Conservation (phyloP, 2,329 filamentous ascomycete species). For the Xylaria sp. region DNA sequence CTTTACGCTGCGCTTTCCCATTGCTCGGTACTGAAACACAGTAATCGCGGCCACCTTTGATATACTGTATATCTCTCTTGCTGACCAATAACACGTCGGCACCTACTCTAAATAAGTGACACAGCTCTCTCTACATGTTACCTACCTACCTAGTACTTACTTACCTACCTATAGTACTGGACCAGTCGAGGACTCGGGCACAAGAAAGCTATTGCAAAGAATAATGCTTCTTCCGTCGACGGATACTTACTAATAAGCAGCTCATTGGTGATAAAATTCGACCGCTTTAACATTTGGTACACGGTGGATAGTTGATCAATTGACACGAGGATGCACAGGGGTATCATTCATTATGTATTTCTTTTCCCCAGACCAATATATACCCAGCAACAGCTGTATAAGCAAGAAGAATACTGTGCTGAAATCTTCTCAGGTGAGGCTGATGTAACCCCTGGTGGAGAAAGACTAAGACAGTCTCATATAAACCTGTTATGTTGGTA, state of each 20-base stretch:
- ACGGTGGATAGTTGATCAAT: neutral
- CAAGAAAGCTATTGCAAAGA: neutral
- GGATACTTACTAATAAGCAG: too few relatives aligned
- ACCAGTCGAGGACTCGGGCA: neutral
- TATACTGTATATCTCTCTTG: neutral
- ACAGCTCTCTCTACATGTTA: neutral
- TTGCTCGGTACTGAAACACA: neutral
- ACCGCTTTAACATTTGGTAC: neutral
- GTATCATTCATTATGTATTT: conserved; percentile 35
- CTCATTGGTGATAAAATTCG: neutral
- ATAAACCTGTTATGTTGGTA: neutral
- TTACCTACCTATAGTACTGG: too few relatives aligned
- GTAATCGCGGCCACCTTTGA: neutral
- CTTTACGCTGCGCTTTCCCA: neutral
- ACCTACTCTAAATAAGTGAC: neutral
- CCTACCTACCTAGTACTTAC: neutral
- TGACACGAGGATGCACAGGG: conserved; percentile 4
- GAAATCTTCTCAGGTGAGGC: conserved; percentile 9
- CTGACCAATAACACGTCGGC: neutral
- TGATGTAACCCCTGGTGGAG: neutral
- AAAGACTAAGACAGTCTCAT: neutral
- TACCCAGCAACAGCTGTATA: neutral
- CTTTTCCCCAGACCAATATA: conserved; percentile 7
- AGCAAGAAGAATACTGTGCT: neutral
- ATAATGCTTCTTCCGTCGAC: too few relatives aligned